Evolutionary conservation across 768 basidiomycete genomes (phyloP), one percentile per base, ranked within the genome.

Genomic region (Megacollybia marginata): DNA sequence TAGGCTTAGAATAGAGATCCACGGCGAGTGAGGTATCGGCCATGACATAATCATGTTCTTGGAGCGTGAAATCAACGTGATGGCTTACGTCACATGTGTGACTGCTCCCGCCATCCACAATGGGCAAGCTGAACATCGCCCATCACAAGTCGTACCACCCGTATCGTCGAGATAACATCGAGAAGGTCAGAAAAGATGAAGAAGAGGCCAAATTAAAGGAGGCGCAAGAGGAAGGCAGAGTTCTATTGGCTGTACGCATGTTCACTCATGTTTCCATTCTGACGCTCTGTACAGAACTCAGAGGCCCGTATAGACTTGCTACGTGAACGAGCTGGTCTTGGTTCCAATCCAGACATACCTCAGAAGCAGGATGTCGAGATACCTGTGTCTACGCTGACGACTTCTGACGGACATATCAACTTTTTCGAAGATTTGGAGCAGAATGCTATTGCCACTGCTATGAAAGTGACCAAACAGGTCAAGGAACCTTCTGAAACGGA

Each of bases 141-240:
- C 89, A 92, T 63, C 89, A 91, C 72, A 92, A 92, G 62, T 90
- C 88, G 1, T 92, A 92, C 63, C 89, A 92, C 55, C 89, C 89
- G 0, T 92, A 92, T 60, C 69, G 89, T 35, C 66, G 82, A 40
- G 90, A 92, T 62, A 92, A 92, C 59, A 88, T 92, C 52, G 88
- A 89, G 51, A 78, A 77, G 16, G 88, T 92, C 1, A 70, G 81
- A n/a, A 67, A 61, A 51, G 89, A 92, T 75, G 89, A 92, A 67
- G 90, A 87, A 58, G 86, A 84, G 61, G 90, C 87, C 12, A 68
- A 73, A 2, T 66, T 65, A 35, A 74, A 85, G 53, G 83, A 88
- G 55, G 79, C 76, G 15, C 74, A 78, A 52, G 80, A 86, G 60
- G 86, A 89, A 51, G 88, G 80, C 2, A 68, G 80, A 42, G 79